Evolutionary conservation across 108 stramenopile genomes (phyloP).

Genomic region (Stephanodiscus minutulus): DNA sequence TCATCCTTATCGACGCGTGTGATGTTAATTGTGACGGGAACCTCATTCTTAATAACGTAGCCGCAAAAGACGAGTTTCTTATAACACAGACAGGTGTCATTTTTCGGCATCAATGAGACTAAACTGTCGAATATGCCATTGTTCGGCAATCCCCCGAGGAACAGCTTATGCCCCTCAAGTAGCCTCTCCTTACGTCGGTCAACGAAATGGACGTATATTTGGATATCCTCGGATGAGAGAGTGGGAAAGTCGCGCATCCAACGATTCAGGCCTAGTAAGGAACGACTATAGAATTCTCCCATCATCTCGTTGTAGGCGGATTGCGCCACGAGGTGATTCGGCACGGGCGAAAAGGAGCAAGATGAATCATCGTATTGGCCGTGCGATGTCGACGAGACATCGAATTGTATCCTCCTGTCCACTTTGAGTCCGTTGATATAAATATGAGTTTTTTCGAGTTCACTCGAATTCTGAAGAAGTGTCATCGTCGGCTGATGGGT

Average conservation of each 20-base stretch:
- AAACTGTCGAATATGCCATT: constrained; percentile 31
- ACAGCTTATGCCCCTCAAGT: constrained; percentile 37
- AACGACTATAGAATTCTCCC: constrained; percentile 50
- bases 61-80: constrained; percentile 50
- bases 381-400: constrained; percentile 22
- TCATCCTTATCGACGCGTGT: background rate
- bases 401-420: constrained; percentile 30
- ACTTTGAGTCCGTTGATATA: background rate
- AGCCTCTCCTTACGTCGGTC: background rate
- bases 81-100: constrained; percentile 32
- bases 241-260: constrained; percentile 26
- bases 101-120: constrained; percentile 14
- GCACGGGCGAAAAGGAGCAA: constrained; percentile 27
- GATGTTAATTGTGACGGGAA: too few relatives aligned
- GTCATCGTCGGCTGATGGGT: constrained; percentile 23
- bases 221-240: constrained; percentile 16
- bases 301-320: constrained; percentile 52
- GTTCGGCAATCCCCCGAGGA: constrained; percentile 31
- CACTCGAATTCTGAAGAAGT: constrained; percentile 7
- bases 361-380: background rate
- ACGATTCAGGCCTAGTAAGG: constrained; percentile 32
- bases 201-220: constrained; percentile 30
- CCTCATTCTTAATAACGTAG: constrained; percentile 19
- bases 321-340: constrained; percentile 43
- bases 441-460: background rate